Evolutionary conservation across 139 green algal genomes (phyloP), one percentile per base, ranked within the genome.

Genomic region (Micromonas pusilla): DNA sequence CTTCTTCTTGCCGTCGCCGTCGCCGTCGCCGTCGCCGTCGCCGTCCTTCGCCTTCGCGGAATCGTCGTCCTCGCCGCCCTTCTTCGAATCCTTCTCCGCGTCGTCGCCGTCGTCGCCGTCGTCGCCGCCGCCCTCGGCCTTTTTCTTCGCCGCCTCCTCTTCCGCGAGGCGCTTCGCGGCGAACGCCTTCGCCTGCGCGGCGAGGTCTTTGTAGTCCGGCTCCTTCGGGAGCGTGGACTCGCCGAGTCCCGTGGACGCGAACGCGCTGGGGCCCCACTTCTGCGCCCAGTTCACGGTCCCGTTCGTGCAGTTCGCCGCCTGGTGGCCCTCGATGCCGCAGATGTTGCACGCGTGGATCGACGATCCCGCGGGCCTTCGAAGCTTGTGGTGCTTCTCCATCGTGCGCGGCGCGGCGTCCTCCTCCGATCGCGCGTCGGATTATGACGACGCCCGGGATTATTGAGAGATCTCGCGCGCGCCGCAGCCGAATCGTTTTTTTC

Each of bases 311-410:
- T 70, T 39, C 52, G 68, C 68, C 19, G 77, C 77, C 37, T 82
- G 77, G 52, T 82, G 77, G 5, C 77, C 77, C 68, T 82, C 77
- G 31, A 73, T 72, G 52, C 77, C 77, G 67, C 77, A 82, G 16
- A 78, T 73, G 77, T 82, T 82, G 31, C 77, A 82, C 26, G 36
- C 77, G 53, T 77, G 66, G 66, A 64, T 70, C 20, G 52, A 73
- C 67, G 30, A 65, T 21, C 52, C 38, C 30, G 34, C 23, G 9
- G 57, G 45, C 33, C 77, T 20, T 45, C 77, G 39, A 30, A 82
- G 72, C 6, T 82, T 77, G 53, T 82, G 77, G 33, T 82, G 77
- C 36, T 70, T 77, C 53, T 82, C 77, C 77, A 82, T 82, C 1
- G 25, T 73, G n/a, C n/a, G n/a, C n/a, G n/a, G n/a, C n/a, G n/a